These are phyloP conservation scores for Cladosporium sp. DNA, from an alignment of 2,329 filamentous ascomycete genomes.

Conservation along the genomic window DNA sequence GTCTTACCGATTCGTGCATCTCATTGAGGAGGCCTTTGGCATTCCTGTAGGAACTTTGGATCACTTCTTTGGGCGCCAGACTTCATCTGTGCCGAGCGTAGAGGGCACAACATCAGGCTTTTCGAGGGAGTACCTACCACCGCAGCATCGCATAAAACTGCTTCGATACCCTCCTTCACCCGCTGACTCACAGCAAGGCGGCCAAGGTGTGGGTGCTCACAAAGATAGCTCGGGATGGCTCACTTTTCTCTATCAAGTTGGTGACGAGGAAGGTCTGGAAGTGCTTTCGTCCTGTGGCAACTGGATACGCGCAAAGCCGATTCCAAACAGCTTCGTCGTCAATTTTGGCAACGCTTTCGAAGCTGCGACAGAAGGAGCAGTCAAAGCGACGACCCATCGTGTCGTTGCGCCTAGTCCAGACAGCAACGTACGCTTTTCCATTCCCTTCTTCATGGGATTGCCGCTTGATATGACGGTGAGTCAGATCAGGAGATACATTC, in stretches of 20 bases:
- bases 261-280: constrained; percentile 50
- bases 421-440: constrained; percentile 27
- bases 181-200: constrained; percentile 14
- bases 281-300: constrained; percentile 45
- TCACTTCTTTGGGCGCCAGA: constrained; percentile 41
- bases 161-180: constrained; percentile 48
- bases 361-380: constrained; percentile 51
- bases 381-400: constrained; percentile 49
- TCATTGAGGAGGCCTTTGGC: constrained; percentile 53
- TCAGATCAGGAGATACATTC: constrained; percentile 36
- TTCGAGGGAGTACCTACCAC: constrained; percentile 21
- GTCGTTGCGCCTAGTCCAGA: constrained; percentile 23
- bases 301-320: constrained; percentile 50
- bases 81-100: constrained; percentile 23
- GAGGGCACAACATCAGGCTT: background rate
- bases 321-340: constrained; percentile 52
- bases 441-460: constrained; percentile 38
- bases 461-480: constrained; percentile 36
- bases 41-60: constrained; percentile 48
- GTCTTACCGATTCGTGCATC: constrained; percentile 51
- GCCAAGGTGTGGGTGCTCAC: constrained; percentile 58
- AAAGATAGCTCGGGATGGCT: constrained; percentile 63
- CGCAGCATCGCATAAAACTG: constrained; percentile 58
- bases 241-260: constrained; percentile 61
- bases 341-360: constrained; percentile 59